Evolutionary conservation across 805 yeast genomes (phyloP), one percentile per base, ranked within the genome.

Genomic region (Candida golubevii): DNA sequence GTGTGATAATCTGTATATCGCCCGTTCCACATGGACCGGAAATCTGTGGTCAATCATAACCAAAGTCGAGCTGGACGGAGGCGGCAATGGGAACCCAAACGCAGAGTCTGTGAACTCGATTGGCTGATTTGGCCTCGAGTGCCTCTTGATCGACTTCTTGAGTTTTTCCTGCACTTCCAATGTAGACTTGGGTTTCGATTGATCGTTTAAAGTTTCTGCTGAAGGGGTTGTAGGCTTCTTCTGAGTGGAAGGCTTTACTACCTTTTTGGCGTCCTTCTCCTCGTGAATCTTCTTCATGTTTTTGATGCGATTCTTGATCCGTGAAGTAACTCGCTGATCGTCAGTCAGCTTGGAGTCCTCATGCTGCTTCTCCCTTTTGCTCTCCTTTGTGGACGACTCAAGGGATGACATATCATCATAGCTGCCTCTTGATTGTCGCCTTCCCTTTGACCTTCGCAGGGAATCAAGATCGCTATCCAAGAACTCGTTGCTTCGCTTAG

Each of bases 11-110:
- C 99, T 72, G 64, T 93, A 93, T 41, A 93, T 86, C 0, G 99
- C 99, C 34, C 99, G 75, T 64, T 93, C 99, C 36, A 93, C 95
- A 63, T 91, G 97, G 37, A 93, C 82, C 0, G 98, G 97, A 62
- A 87, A 85, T 50, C 99, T 72, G 56, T 84, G 82, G 59, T 85
- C 91, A 46, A 85, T 70, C 95, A 86, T 86, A 14, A 85, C 77
- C 33, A 86, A 69, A 0, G 93, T 86, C 1, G 91, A 83, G 27
- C 75, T 76, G 0, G 91, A 82, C 13, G 88, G 77, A 32, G 89
- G 88, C 1, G 95, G 95, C 43, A 86, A 66, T 7, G 95, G 95
- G 64, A 86, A 86, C 4, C 95, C 95, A 66, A 86, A 85, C 2
- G 95, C 91, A 26, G 91, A 83, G 53, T 85, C 95, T 3, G 87